Conservation (phyloP, 75 land plant species). For the Selaginella moellendorffii region DNA sequence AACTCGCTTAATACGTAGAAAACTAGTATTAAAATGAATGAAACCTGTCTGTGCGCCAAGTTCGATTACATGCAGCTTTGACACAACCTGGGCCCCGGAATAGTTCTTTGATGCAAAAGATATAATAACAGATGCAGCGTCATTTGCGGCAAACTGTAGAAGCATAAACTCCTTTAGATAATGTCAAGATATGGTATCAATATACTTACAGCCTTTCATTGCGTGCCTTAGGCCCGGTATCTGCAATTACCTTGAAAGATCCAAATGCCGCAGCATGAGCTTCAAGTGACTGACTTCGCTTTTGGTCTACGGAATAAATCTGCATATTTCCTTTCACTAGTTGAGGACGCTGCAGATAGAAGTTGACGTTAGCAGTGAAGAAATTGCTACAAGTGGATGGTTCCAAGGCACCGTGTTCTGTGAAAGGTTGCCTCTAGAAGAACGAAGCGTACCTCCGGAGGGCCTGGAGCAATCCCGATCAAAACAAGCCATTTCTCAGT, state of each 20-base stretch:
- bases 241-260: background rate
- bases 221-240: too few species aligned
- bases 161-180: too few species aligned
- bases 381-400: too few species aligned
- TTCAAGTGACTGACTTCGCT: background rate
- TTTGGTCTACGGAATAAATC: background rate
- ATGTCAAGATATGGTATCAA: too few species aligned
- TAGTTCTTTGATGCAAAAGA: background rate
- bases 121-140: background rate
- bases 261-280: background rate
- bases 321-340: background rate
- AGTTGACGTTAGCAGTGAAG: too few species aligned
- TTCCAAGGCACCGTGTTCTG: background rate
- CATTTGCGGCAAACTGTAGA: background rate
- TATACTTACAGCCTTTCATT: too few species aligned
- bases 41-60: constrained; percentile 4
- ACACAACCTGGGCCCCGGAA: constrained; percentile 1
- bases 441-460: constrained; percentile 9
- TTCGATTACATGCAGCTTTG: constrained; percentile 4
- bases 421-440: too few species aligned
- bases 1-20: background rate
- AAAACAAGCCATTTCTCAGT: constrained; percentile 5
- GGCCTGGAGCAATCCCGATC: constrained; percentile 3
- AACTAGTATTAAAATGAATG: background rate
- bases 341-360: background rate